Base-by-base conservation (phyloP, 176 grass and related monocot species). In the Musa schizocarpa region DNA sequence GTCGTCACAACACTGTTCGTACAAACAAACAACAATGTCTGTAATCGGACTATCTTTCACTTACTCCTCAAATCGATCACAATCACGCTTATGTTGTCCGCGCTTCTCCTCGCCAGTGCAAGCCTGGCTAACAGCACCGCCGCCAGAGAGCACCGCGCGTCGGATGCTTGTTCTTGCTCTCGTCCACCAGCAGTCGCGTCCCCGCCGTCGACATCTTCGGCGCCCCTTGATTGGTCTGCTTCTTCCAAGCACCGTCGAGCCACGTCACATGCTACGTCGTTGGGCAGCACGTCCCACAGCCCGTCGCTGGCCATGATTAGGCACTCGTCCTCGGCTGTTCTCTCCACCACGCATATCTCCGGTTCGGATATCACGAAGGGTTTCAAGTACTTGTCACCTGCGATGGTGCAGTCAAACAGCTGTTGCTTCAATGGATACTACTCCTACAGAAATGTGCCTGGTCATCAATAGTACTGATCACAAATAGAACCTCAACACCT, bases 251-350 rank as follows among this genome's bases (percentile, higher is more conserved):
- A 90, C 1, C 87, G 87, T 11, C 88, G 74, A 9, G 89, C 88
- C 0, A 92, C 88, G 8, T 81, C 65, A 51, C 93, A 89, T 3
- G 93, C 83, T 20, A 79, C 56, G 62, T 88, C 82, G 9, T 97
- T 97, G 0, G 86, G 73, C 11, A 97, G 65, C 11, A 85, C 93
- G n/a, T 97, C 93, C 93, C 93, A 97, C 74, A 97, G 76, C 12
- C 93, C 93, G 11, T 97, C 93, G 79, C 86, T 97, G 0, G 93
- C 93, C 1, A 97, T 83, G 70, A 97, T 93, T 52, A 97, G 52
- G 72, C 82, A 91, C 23, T 93, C 80, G 26, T 98, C 90, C 1
- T 82, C 73, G 3, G 19, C 53, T 0, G 75, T 87, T 59, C 87
- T 83, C 11, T 77, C 78, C 0, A 87, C 84, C 8, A 83, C 20